phyloP scores from a whole-genome alignment of 2,329 filamentous ascomycete genomes.

The Scytalidium sp. region DNA sequence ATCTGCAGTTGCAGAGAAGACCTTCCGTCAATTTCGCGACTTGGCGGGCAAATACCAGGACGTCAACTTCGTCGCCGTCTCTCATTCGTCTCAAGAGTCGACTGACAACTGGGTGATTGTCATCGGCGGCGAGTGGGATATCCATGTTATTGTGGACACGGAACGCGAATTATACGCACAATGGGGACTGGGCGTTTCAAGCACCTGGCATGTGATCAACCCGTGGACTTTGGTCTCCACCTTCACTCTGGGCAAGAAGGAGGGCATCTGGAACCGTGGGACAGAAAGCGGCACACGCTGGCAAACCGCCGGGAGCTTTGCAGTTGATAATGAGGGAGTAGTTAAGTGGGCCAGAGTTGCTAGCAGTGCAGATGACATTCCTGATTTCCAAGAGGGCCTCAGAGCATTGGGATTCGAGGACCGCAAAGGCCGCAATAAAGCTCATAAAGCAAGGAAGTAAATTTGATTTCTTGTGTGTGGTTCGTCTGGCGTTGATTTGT shows the following conservation, averaged over 20 bases:
- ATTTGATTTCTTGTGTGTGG: no score
- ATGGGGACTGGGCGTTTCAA: conserved; percentile 63
- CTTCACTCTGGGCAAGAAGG: conserved; percentile 54
- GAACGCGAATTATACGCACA: conserved; percentile 57
- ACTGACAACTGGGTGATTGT: conserved; percentile 37
- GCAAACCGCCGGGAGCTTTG: conserved; percentile 67
- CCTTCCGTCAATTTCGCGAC: conserved; percentile 52
- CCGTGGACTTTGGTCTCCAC: conserved; percentile 56
- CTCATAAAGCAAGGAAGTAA: background rate
- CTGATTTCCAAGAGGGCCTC: conserved; percentile 48
- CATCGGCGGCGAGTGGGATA: conserved; percentile 33
- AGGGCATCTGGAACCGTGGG: conserved; percentile 64
- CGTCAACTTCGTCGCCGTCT: conserved; percentile 59
- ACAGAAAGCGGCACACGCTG: conserved; percentile 66
- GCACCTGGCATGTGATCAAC: conserved; percentile 60
- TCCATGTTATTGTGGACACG: conserved; percentile 58
- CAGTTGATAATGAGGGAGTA: conserved; percentile 48
- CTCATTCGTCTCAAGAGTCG: conserved; percentile 56
- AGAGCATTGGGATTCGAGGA: conserved; percentile 19
- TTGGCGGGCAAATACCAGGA: conserved; percentile 47
- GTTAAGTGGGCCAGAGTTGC: conserved; percentile 51
- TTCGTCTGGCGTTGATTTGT: no score
- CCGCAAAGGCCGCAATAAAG: background rate
- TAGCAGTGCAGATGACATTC: conserved; percentile 48
- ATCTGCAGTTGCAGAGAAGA: conserved; percentile 59